Conservation (phyloP, 106 monocot genomes). For the Dendrobium catenatum region DNA sequence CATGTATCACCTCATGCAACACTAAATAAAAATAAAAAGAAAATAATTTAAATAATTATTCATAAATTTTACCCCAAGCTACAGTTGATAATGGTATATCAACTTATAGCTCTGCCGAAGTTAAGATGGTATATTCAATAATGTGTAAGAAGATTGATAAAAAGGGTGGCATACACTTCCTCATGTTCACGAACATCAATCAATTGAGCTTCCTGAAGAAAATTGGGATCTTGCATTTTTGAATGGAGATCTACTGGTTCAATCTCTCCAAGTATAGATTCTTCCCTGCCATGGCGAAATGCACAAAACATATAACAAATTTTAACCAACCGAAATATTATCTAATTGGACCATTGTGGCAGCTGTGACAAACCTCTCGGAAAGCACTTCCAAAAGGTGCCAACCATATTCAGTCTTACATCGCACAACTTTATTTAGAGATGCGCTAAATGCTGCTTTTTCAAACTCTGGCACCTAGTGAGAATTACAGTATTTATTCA, state of each 20-base stretch:
- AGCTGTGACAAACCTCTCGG: constrained; percentile 52
- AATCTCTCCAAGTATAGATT: constrained; percentile 58
- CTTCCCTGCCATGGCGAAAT: constrained; percentile 47
- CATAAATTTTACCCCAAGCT: not conserved
- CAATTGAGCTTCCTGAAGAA: constrained; percentile 84
- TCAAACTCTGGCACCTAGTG: constrained; percentile 88
- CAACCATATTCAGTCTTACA: constrained; percentile 95
- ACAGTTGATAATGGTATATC: not conserved
- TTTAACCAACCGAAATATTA: not conserved
- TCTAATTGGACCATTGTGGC: not conserved
- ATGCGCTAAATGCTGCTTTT: constrained; percentile 84
- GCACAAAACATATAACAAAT: not conserved
- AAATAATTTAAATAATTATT: no score
- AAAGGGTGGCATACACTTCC: constrained; percentile 64
- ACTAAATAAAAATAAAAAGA: not conserved
- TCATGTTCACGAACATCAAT: constrained; percentile 97
- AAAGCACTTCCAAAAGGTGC: constrained; percentile 92
- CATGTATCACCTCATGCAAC: not conserved
- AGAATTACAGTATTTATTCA: constrained; percentile 8
- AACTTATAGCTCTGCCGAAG: not conserved
- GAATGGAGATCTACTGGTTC: constrained; percentile 66
- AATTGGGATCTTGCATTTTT: constrained; percentile 85
- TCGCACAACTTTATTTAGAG: constrained; percentile 86
- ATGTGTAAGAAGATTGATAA: not conserved
- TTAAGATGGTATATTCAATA: not conserved